These are phyloP conservation scores for Coemansia sp. DNA, from an alignment of 192 early-diverging fungal genomes.

Conservation along the genomic window DNA sequence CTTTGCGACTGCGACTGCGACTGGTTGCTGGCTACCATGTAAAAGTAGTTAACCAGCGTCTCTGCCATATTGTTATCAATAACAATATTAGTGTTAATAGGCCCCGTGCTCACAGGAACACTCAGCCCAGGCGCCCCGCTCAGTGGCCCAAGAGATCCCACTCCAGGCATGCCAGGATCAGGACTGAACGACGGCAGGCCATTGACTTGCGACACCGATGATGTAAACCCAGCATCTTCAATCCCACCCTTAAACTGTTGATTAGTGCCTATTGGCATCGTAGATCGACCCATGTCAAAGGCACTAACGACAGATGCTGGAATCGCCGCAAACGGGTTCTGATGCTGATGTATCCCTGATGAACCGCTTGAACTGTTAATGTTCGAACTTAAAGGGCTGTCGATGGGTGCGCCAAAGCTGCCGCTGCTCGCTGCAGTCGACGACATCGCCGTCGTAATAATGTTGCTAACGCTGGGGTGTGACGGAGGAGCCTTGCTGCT, in stretches of 20 bases:
- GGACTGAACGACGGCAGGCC: neutral
- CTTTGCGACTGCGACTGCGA: constrained; percentile 1
- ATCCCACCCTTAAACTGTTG: neutral
- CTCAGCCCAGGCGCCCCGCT: constrained; percentile 10
- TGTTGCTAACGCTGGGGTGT: constrained; percentile 4
- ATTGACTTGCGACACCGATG: too few species aligned
- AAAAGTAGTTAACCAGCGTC: constrained; percentile 53
- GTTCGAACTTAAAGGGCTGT: constrained; percentile 6
- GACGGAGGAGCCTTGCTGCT: constrained; percentile 3
- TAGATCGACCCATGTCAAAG: neutral
- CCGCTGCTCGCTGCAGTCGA: neutral
- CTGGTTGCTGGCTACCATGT: constrained; percentile 47
- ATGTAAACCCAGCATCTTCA: neutral
- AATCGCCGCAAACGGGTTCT: constrained; percentile 1
- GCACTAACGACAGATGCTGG: neutral
- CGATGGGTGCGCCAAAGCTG: neutral
- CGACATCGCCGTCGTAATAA: neutral
- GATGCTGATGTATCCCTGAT: neutral
- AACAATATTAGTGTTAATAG: constrained; percentile 48
- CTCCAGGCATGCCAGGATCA: too few species aligned
- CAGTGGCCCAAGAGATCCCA: too few species aligned
- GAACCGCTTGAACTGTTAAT: neutral
- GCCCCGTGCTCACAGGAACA: constrained; percentile 7
- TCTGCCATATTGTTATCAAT: constrained; percentile 54
- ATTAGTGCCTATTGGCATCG: neutral